phyloP scores from a whole-genome alignment of 345 rosid species.

The Pugionium dolabratum region DNA sequence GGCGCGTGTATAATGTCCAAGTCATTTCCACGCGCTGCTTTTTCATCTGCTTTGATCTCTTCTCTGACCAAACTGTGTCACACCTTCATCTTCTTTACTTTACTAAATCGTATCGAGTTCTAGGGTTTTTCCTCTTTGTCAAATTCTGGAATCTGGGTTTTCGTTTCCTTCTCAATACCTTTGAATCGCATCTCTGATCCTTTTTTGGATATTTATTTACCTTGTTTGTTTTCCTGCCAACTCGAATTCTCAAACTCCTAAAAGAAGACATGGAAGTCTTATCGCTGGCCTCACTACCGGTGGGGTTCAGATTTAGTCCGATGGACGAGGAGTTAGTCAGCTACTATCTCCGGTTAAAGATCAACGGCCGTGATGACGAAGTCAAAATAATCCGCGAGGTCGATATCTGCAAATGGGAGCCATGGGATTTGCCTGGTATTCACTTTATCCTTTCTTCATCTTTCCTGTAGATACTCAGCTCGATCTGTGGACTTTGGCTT shows the following conservation, averaged over 20 bases:
- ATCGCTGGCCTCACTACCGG: conserved; percentile 64
- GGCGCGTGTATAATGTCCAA: conserved; percentile 14
- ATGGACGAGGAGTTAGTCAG: conserved; percentile 79
- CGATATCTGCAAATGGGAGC: conserved; percentile 91
- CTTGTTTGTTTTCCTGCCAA: neutral
- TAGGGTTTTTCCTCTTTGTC: conserved; percentile 14
- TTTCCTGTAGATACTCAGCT: neutral
- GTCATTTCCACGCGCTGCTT: conserved; percentile 22
- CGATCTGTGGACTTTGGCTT: neutral
- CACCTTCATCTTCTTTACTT: conserved; percentile 35
- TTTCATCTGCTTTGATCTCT: conserved; percentile 6
- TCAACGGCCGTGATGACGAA: conserved; percentile 60
- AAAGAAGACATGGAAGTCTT: conserved; percentile 46
- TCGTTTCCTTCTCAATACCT: conserved; percentile 13
- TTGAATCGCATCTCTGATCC: conserved; percentile 36
- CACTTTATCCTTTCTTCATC: conserved; percentile 6
- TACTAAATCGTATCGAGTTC: conserved; percentile 29
- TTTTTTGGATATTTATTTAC: neutral
- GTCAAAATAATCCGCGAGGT: conserved; percentile 67
- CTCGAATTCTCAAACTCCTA: conserved; percentile 12
- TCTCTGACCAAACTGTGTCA: conserved; percentile 20
- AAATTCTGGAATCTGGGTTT: conserved; percentile 28
- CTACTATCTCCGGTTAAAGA: conserved; percentile 68
- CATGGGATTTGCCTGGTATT: conserved; percentile 93
- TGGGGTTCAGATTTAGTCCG: conserved; percentile 88